Evolutionary conservation across 208 protist species (phyloP).

Genomic region (Acanthamoeba triangularis): DNA sequence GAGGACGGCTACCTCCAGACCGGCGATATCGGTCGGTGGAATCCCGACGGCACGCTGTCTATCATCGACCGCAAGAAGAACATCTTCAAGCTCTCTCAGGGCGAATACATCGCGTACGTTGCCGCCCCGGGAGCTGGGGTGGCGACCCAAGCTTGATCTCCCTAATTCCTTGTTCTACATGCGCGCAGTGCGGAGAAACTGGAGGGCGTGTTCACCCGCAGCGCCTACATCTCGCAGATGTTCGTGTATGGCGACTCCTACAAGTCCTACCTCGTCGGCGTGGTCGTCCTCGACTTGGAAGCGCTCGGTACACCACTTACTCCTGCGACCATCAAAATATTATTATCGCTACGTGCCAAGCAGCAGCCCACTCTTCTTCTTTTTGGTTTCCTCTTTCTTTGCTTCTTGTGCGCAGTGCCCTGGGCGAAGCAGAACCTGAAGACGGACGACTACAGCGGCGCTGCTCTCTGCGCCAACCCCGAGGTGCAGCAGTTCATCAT

Average conservation of each 20-base stretch:
- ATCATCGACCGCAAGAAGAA: conserved; percentile 95
- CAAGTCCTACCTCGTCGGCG: conserved; percentile 87
- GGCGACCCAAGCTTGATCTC: not conserved
- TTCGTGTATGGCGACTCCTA: conserved; percentile 78
- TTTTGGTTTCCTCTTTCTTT: not conserved
- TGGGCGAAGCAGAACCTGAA: conserved; percentile 51
- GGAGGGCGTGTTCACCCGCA: conserved; percentile 63
- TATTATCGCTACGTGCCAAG: too few species aligned
- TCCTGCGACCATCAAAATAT: too few species aligned
- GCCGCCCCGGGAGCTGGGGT: not conserved
- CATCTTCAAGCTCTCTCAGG: conserved; percentile 95
- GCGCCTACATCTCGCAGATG: conserved; percentile 71
- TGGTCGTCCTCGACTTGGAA: conserved; percentile 89
- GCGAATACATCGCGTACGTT: conserved; percentile 90
- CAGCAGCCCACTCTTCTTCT: not conserved
- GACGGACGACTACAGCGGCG: not conserved
- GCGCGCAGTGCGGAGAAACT: conserved; percentile 73
- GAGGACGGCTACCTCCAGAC: conserved; percentile 93
- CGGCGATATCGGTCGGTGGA: conserved; percentile 92
- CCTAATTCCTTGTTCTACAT: not conserved
- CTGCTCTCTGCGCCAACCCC: not conserved
- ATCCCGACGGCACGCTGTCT: conserved; percentile 84
- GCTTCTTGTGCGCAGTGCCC: not conserved
- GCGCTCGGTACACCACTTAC: not conserved
- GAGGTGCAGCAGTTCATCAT: conserved; percentile 45